A percentile compares a stretch with the other conserved stretches of the same genome.
Conservation (phyloP, 2,329 filamentous ascomycete genomes). For the Colletotrichum noveboracense region DNA sequence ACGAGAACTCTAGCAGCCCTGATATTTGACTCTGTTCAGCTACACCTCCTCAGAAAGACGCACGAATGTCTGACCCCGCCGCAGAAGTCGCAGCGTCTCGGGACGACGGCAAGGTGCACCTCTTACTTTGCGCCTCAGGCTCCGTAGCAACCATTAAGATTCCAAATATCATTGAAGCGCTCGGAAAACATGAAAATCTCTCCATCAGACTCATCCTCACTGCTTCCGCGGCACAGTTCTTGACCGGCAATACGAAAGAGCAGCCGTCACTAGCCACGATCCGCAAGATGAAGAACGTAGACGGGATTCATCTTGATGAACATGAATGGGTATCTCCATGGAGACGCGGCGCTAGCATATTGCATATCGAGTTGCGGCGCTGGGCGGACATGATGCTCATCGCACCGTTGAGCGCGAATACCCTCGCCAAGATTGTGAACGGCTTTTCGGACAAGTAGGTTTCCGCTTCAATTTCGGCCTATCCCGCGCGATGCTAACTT, state of each 20-base stretch:
- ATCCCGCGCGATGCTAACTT: not conserved
- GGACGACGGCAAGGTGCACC: conserved; percentile 16
- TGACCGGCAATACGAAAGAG: conserved; percentile 76
- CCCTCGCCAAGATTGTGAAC: conserved; percentile 80
- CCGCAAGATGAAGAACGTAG: conserved; percentile 69
- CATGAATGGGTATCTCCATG: conserved; percentile 86
- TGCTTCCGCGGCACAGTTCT: conserved; percentile 73
- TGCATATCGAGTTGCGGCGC: conserved; percentile 88
- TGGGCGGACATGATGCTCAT: conserved; percentile 83
- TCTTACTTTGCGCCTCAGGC: conserved; percentile 8
- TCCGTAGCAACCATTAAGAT: conserved; percentile 79
- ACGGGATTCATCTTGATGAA: conserved; percentile 81
- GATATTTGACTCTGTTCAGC: not conserved
- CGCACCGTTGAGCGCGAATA: conserved; percentile 83
- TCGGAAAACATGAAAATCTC: conserved; percentile 59
- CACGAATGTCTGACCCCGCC: conserved; percentile 11
- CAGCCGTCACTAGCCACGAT: conserved; percentile 73
- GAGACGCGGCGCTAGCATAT: conserved; percentile 77
- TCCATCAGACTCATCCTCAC: conserved; percentile 90
- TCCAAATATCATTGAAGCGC: conserved; percentile 66
- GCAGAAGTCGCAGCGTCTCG: conserved; percentile 15
- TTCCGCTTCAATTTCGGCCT: rapidly evolving
- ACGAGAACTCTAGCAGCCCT: not conserved
- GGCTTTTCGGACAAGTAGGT: conserved; percentile 74
- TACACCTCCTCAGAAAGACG: not conserved